phyloP scores from a whole-genome alignment of 768 basidiomycete genomes.

The Mycena rosella region DNA sequence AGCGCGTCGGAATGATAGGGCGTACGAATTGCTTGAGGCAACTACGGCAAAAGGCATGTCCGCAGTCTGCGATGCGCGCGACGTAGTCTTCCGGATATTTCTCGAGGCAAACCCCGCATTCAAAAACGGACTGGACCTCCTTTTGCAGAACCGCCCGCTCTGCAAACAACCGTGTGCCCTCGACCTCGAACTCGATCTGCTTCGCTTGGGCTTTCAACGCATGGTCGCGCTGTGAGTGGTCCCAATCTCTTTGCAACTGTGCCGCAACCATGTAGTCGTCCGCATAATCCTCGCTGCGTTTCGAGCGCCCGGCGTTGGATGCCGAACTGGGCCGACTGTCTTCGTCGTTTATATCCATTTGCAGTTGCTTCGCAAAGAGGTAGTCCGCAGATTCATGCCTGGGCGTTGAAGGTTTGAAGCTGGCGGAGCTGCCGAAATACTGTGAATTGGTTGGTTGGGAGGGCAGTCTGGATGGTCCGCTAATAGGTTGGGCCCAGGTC shows the following conservation, averaged over 20 bases:
- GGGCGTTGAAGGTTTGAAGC: constrained; percentile 22
- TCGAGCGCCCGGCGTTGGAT: constrained; percentile 7
- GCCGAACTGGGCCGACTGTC: neutral
- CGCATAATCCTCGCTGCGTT: constrained; percentile 25
- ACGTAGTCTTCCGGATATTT: constrained; percentile 55
- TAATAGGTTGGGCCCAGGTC: constrained; percentile 5
- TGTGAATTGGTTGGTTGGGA: constrained; percentile 23
- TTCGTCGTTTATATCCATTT: constrained; percentile 13
- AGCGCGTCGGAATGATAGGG: too few relatives aligned
- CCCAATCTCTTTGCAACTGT: constrained; percentile 37
- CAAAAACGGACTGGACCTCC: constrained; percentile 53
- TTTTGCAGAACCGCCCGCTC: constrained; percentile 49
- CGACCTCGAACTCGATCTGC: constrained; percentile 56
- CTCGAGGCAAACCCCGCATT: constrained; percentile 72
- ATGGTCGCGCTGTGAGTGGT: constrained; percentile 30
- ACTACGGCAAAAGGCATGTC: constrained; percentile 65
- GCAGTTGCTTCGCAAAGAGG: constrained; percentile 27
- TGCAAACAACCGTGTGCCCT: constrained; percentile 52
- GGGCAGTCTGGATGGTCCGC: constrained; percentile 12
- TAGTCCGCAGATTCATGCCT: constrained; percentile 16
- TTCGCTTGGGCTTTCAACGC: constrained; percentile 43
- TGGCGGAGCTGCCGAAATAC: constrained; percentile 31
- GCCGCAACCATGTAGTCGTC: constrained; percentile 33
- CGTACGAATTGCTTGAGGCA: constrained; percentile 63
- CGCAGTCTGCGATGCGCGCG: constrained; percentile 57